Percentiles rank a stretch among this genome's conserved stretches.
Conservation (phyloP, 148 eudicot species). For the Spergularia bocconei region DNA sequence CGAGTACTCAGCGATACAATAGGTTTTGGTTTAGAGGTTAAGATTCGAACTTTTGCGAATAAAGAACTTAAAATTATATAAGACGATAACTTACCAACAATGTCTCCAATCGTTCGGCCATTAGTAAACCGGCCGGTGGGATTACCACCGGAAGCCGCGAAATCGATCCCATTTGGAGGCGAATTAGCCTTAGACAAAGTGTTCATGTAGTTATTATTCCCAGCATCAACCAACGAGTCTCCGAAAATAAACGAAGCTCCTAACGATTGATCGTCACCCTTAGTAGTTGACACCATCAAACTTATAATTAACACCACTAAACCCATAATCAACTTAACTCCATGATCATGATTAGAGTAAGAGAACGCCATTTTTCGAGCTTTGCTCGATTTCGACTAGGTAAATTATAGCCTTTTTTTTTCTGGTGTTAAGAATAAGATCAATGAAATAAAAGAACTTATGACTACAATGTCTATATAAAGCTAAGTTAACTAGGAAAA, state of each 20-base stretch:
- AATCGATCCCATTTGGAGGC: conserved; percentile 86
- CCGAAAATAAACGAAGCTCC: conserved; percentile 92
- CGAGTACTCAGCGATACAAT: too few species aligned
- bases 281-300: neutral
- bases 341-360: neutral
- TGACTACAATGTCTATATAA: too few species aligned
- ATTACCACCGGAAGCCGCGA: conserved; percentile 64
- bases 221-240: conserved; percentile 91
- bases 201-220: conserved; percentile 72
- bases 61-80: too few species aligned
- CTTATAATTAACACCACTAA: conserved; percentile 6
- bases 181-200: conserved; percentile 73
- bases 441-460: too few species aligned
- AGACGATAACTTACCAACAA: conserved; percentile 51
- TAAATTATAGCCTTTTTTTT: neutral
- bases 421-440: neutral
- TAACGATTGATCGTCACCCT: conserved; percentile 25
- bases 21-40: neutral
- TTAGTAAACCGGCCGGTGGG: conserved; percentile 90
- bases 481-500: too few species aligned
- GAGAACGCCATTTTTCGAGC: conserved; percentile 6
- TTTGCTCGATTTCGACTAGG: neutral
- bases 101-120: conserved; percentile 89
- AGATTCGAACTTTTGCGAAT: neutral
- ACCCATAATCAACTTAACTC: conserved; percentile 2